Conservation (phyloP, 1,139 yeast species). For the Yamadazyma kanchanaburiensis region DNA sequence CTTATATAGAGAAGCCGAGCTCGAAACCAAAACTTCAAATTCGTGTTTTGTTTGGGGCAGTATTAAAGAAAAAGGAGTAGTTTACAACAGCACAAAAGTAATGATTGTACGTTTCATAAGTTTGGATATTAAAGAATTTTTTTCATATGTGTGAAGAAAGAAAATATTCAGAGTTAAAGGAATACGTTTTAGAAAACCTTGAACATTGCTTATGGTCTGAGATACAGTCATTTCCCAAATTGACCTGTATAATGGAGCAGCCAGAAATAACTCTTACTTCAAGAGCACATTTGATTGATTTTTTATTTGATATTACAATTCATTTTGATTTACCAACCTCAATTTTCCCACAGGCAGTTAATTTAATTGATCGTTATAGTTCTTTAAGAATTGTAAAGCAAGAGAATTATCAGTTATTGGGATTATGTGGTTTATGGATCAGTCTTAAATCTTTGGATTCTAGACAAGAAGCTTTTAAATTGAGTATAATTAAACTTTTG, state of each 20-base stretch:
- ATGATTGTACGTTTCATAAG: too few species aligned
- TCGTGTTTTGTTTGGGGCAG: too few species aligned
- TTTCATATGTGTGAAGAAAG: too few species aligned
- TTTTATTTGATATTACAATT: constrained; percentile 50
- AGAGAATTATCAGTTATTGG: constrained; percentile 62
- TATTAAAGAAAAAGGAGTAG: too few species aligned
- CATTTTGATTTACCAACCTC: constrained; percentile 45
- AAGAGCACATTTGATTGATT: constrained; percentile 49
- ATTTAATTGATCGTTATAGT: constrained; percentile 51
- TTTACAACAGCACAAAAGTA: too few species aligned
- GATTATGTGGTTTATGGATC: constrained; percentile 70
- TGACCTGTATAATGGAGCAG: constrained; percentile 27
- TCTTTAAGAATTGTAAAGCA: constrained; percentile 47
- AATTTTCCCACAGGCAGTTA: constrained; percentile 55
- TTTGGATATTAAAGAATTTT: too few species aligned
- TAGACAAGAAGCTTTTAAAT: constrained; percentile 43
- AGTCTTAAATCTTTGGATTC: constrained; percentile 69
- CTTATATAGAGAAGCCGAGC: too few species aligned
- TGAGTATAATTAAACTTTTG: constrained; percentile 55
- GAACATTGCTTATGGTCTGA: not conserved
- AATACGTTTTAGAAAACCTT: too few species aligned
- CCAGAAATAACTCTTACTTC: constrained; percentile 48
- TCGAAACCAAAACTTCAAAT: too few species aligned
- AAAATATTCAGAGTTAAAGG: too few species aligned
- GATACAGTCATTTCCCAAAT: not conserved